Percentiles rank a stretch among this genome's conserved stretches.
Conservation (phyloP, 768 basidiomycete species). For the Leucosporidium scottii region DNA sequence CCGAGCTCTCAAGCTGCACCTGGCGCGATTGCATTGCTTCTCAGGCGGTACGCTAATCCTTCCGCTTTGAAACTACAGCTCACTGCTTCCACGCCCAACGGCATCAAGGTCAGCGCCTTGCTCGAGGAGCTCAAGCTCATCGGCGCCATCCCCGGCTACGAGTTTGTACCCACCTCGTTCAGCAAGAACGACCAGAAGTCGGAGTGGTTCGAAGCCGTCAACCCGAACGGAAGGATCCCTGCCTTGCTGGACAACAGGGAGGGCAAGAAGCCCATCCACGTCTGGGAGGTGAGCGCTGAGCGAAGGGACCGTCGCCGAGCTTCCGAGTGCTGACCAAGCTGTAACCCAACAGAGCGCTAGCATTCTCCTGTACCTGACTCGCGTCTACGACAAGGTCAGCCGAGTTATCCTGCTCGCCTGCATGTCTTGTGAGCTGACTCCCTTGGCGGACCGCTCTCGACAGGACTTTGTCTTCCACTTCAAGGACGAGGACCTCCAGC, state of each 20-base stretch:
- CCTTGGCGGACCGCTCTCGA: no score
- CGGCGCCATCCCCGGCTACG: constrained; percentile 19
- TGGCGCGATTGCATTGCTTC: no score
- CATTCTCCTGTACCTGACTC: constrained; percentile 26
- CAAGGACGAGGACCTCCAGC: constrained; percentile 12
- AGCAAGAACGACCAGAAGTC: constrained; percentile 28
- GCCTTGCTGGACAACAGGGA: constrained; percentile 30
- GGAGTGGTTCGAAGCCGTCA: constrained; percentile 21
- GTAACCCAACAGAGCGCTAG: constrained; percentile 1
- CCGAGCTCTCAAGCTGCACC: no score
- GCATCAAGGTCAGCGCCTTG: constrained; percentile 1
- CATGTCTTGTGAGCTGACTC: no score
- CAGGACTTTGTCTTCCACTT: constrained; percentile 27
- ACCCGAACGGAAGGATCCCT: constrained; percentile 29
- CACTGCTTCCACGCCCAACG: background rate
- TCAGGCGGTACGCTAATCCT: background rate
- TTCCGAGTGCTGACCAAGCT: background rate
- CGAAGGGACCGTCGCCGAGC: no score
- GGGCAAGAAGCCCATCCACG: constrained; percentile 27
- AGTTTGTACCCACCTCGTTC: constrained; percentile 20
- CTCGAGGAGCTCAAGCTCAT: constrained; percentile 34
- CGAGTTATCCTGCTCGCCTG: no score
- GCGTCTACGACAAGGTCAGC: constrained; percentile 17
- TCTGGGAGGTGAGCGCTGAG: constrained; percentile 21
- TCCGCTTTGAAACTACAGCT: background rate